Base-by-base conservation (phyloP, 352 stramenopile genomes). In the Globisporangium nagaii region DNA sequence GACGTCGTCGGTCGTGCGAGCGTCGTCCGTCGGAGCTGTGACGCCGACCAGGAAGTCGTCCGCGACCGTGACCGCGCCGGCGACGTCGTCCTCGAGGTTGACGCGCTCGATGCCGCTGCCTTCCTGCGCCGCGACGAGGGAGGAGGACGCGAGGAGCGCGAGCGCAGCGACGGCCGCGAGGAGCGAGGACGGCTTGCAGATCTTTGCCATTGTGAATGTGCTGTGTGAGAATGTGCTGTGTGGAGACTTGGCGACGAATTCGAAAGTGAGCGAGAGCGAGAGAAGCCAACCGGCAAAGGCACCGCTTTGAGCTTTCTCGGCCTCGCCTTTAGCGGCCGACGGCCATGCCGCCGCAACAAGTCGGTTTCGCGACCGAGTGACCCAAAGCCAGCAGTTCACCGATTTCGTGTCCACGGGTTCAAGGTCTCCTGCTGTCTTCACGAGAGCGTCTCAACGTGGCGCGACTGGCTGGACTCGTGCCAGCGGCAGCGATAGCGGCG, bases 181-280 rank as follows among this genome's bases (percentile, higher is more conserved):
- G 42, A 51, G 53, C 20, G 48, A 50, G 13, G 24, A 59, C 27
- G 53, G 27, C 31, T 53, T 44, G 53, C 32, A 46, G 53, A 28
- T 52, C 30, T 53, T 53, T 13, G 31, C n/a, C 53, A 59, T 59
- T 20, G 32, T 37, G 17, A 25, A 25, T 49, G 11, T 12, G 10
- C 0, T 49, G 27, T 36, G 27, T 49, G 43, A 10, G 27, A n/a
- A 22, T n/a, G 13, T n/a, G 28, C 10, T 52, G 45, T 19, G 28
- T 24, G 32, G 24, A 3, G 34, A 45, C 48, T 37, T 41, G 48
- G 32, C 13, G n/a, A n/a, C n/a, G 27, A 34, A 54, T 54, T 36
- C 36, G 27, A 54, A 36, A 54, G 32, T 54, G 48, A 44, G 35
- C n/a, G n/a, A n/a, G n/a, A n/a, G n/a, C n/a, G n/a, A n/a, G n/a